Percentiles rank a stretch among this genome's conserved stretches.
phyloP scores from a whole-genome alignment of 345 rosid genomes.

The Iberis pinnata region DNA sequence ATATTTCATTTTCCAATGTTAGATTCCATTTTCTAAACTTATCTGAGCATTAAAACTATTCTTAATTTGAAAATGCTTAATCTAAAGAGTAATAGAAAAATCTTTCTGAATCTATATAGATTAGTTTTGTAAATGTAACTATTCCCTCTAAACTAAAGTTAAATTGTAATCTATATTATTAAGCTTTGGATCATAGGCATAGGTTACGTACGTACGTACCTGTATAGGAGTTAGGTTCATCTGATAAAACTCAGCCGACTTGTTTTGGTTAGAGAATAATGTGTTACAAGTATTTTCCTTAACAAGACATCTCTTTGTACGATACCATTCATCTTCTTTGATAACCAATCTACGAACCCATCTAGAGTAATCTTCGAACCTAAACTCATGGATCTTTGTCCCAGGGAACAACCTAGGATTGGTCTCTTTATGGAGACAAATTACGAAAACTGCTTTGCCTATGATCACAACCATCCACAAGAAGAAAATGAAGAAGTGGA shows the following conservation, averaged over 20 bases:
- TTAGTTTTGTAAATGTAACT: too few relatives aligned
- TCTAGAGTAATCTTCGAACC: constrained; percentile 27
- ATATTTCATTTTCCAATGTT: too few relatives aligned
- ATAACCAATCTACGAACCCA: constrained; percentile 30
- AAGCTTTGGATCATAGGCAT: too few relatives aligned
- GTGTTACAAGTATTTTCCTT: constrained; percentile 21
- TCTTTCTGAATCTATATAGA: too few relatives aligned
- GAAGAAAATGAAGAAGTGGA: constrained; percentile 29
- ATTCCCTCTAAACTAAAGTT: too few relatives aligned
- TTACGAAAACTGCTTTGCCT: constrained; percentile 19
- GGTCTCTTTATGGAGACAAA: constrained; percentile 8
- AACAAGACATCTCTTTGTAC: constrained; percentile 28
- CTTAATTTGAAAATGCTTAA: too few relatives aligned
- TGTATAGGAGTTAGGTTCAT: constrained; percentile 27
- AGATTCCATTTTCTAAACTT: too few relatives aligned
- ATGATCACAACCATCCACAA: constrained; percentile 28
- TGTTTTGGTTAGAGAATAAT: constrained; percentile 20
- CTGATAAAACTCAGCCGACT: constrained; percentile 24
- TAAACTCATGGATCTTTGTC: constrained; percentile 24
- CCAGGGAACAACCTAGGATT: constrained; percentile 27
- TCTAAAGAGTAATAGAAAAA: too few relatives aligned
- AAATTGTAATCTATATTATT: too few relatives aligned
- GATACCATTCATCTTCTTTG: constrained; percentile 32
- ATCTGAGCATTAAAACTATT: too few relatives aligned
- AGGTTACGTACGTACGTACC: too few relatives aligned